Conservation (phyloP, 352 stramenopile genomes). For the Plasmopara halstedii region DNA sequence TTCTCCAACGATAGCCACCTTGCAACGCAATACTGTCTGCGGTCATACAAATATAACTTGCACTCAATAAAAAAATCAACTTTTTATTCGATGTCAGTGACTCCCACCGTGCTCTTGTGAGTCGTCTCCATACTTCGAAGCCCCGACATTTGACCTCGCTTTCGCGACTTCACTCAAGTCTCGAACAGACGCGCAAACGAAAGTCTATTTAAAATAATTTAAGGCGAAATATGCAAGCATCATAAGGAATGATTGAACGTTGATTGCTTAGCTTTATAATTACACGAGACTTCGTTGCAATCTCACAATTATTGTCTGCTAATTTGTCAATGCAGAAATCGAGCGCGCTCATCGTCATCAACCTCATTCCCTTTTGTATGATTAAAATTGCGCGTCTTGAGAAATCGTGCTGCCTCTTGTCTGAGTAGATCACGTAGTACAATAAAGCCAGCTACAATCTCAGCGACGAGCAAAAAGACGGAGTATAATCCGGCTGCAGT, state of each 20-base stretch:
- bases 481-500: conserved; percentile 25
- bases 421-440: conserved; percentile 46
- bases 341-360: conserved; percentile 8
- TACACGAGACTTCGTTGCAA: no score
- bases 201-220: no score
- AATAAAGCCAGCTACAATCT: conserved; percentile 29
- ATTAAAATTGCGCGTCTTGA: conserved; percentile 37
- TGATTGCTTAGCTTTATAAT: no score
- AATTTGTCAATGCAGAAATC: conserved; percentile 7
- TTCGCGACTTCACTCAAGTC: no score
- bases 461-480: conserved; percentile 30
- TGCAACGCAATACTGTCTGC: conserved; percentile 84
- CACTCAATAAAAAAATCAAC: background rate
- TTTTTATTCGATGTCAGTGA: background rate
- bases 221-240: no score
- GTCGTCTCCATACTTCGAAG: conserved; percentile 88
- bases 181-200: no score
- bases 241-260: no score
- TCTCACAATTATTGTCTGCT: no score
- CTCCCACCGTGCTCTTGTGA: conserved; percentile 75
- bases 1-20: conserved; percentile 88
- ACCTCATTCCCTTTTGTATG: conserved; percentile 9
- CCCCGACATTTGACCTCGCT: conserved; percentile 44
- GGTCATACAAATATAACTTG: background rate
- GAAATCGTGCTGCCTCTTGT: conserved; percentile 50